Percentiles rank a stretch among this genome's conserved stretches.
Conservation (phyloP, 805 yeast genomes). For the Yamadazyma ubonensis region DNA sequence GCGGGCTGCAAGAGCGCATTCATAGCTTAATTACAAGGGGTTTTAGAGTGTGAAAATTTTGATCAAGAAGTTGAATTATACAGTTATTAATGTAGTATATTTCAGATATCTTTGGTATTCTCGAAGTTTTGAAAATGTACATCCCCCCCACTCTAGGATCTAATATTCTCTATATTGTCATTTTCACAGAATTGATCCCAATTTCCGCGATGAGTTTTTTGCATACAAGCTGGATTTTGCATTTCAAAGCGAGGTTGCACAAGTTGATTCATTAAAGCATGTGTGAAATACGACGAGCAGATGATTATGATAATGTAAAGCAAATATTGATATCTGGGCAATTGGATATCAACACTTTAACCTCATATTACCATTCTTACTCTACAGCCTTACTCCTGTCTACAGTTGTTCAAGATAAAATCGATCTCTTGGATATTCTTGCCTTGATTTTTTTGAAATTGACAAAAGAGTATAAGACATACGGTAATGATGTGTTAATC, state of each 20-base stretch:
- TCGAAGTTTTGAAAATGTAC: background rate
- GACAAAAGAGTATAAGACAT: constrained; percentile 2
- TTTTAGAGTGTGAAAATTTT: background rate
- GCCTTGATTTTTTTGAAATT: constrained; percentile 9
- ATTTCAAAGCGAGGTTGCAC: constrained; percentile 1
- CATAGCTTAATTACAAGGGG: background rate
- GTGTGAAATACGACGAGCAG: constrained; percentile 6
- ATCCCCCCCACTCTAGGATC: background rate
- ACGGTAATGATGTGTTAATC: background rate
- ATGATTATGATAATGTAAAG: background rate
- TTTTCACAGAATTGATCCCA: background rate
- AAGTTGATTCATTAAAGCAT: background rate
- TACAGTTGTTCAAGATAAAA: background rate
- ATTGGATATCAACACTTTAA: background rate
- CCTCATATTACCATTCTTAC: background rate
- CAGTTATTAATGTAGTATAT: no score
- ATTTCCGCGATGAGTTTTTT: constrained; percentile 5
- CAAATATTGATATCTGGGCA: background rate
- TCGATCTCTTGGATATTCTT: background rate
- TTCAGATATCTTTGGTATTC: no score
- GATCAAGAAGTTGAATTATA: no score
- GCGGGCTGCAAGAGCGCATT: constrained; percentile 2
- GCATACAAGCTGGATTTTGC: constrained; percentile 1
- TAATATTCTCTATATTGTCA: background rate
- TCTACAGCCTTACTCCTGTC: no score